Percentiles rank a stretch among this genome's conserved stretches.
These are phyloP conservation scores for Physocladia obscura DNA, from an alignment of 192 early-diverging fungal species.

Conservation along the genomic window DNA sequence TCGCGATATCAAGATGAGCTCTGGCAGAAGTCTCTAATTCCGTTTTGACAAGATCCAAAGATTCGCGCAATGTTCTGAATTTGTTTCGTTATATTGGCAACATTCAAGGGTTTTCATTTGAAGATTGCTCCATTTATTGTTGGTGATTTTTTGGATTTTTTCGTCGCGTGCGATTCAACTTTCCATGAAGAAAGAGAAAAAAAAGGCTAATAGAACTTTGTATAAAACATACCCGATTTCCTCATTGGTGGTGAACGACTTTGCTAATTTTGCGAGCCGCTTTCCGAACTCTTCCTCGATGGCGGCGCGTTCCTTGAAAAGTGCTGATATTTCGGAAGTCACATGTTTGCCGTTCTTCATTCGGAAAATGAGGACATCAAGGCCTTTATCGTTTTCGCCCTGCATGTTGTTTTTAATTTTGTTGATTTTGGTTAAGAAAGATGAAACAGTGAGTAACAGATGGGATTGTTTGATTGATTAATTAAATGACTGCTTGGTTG, in stretches of 20 bases:
- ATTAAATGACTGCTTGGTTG: too few relatives aligned
- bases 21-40: conserved; percentile 50
- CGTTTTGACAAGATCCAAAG: conserved; percentile 46
- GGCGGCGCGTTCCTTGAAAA: conserved; percentile 49
- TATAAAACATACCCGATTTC: conserved; percentile 47
- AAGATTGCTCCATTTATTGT: background rate
- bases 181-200: too few relatives aligned
- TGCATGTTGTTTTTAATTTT: too few relatives aligned
- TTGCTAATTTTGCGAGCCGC: conserved; percentile 49
- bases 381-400: conserved; percentile 52
- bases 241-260: conserved; percentile 49
- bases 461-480: too few relatives aligned
- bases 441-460: too few relatives aligned
- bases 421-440: too few relatives aligned
- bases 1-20: conserved; percentile 48
- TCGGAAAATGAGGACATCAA: conserved; percentile 46
- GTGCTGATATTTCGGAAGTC: conserved; percentile 41
- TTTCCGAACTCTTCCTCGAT: conserved; percentile 64
- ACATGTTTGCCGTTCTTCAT: conserved; percentile 54
- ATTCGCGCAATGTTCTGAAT: conserved; percentile 44
- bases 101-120: background rate
- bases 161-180: too few relatives aligned
- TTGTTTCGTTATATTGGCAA: background rate
- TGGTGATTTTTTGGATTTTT: background rate
- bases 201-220: background rate